A percentile compares a stretch with the other conserved stretches of the same genome.
Evolutionary conservation across 352 stramenopile species (phyloP).

Genomic region (Phytophthora cactorum): DNA sequence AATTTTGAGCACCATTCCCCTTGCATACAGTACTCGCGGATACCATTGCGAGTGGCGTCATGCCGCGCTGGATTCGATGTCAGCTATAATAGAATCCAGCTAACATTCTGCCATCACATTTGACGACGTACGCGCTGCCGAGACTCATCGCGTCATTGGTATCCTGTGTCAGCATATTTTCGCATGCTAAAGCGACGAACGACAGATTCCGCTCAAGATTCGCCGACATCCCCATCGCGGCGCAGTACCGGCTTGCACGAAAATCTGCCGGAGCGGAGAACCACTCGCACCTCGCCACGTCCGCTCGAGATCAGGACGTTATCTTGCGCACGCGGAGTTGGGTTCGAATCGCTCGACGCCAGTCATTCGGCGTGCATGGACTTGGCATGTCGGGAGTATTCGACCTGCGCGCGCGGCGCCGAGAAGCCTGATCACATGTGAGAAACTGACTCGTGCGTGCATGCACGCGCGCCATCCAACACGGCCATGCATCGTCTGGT

Average conservation of each 20-base stretch:
- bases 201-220: conserved; percentile 13
- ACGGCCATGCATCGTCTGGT: neutral
- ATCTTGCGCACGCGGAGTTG: neutral
- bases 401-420: conserved; percentile 2
- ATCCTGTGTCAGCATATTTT: neutral
- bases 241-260: conserved; percentile 5
- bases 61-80: too few species aligned
- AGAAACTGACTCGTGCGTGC: conserved; percentile 24
- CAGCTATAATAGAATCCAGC: conserved; percentile 1
- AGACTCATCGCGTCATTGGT: neutral
- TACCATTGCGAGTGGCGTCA: too few species aligned
- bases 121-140: neutral
- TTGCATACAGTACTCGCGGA: too few species aligned
- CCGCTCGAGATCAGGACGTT: conserved; percentile 7
- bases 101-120: neutral
- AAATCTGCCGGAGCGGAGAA: conserved; percentile 16
- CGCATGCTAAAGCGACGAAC: conserved; percentile 7
- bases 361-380: conserved; percentile 26
- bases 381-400: conserved; percentile 32
- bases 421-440: neutral
- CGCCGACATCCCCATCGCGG: conserved; percentile 1
- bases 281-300: neutral
- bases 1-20: too few species aligned
- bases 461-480: conserved; percentile 21
- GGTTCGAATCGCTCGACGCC: conserved; percentile 5